phyloP scores from a whole-genome alignment of 768 basidiomycete species.

The Arthromyces matolae region DNA sequence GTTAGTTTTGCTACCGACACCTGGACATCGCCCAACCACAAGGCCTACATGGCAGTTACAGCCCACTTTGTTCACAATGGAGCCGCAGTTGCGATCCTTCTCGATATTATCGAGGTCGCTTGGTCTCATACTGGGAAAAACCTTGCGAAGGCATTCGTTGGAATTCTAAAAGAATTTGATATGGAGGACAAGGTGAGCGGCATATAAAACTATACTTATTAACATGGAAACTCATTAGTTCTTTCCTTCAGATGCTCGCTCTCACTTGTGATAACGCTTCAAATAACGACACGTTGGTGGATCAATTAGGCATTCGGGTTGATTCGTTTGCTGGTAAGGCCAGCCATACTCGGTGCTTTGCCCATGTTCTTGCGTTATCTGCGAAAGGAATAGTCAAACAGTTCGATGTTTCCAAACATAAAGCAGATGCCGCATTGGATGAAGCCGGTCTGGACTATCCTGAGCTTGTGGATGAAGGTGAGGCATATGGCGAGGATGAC shows the following conservation, averaged over 20 bases:
- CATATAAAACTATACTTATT: background rate
- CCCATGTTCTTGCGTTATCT: conserved; percentile 34
- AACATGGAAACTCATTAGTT: background rate
- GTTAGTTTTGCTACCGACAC: conserved; percentile 24
- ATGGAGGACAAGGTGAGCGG: conserved; percentile 31
- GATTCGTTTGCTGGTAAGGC: conserved; percentile 17
- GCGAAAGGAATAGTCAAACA: conserved; percentile 27
- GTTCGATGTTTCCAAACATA: conserved; percentile 29
- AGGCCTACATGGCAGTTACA: conserved; percentile 20
- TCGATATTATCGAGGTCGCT: conserved; percentile 32
- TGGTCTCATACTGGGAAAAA: conserved; percentile 31
- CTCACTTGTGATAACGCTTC: conserved; percentile 36
- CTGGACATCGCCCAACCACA: conserved; percentile 27
- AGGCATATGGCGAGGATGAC: conserved; percentile 16
- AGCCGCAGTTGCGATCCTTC: conserved; percentile 6
- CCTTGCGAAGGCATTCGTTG: conserved; percentile 30
- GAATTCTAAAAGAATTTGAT: conserved; percentile 32
- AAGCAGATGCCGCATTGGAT: conserved; percentile 7
- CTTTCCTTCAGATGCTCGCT: conserved; percentile 23
- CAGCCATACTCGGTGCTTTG: conserved; percentile 32
- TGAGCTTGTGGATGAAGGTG: conserved; percentile 13
- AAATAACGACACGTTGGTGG: conserved; percentile 32
- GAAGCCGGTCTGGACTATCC: conserved; percentile 3
- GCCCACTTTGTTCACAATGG: conserved; percentile 22
- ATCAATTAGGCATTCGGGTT: conserved; percentile 20